Conservation (phyloP, 73 alveolate species). For the Paramecium biaurelia region DNA sequence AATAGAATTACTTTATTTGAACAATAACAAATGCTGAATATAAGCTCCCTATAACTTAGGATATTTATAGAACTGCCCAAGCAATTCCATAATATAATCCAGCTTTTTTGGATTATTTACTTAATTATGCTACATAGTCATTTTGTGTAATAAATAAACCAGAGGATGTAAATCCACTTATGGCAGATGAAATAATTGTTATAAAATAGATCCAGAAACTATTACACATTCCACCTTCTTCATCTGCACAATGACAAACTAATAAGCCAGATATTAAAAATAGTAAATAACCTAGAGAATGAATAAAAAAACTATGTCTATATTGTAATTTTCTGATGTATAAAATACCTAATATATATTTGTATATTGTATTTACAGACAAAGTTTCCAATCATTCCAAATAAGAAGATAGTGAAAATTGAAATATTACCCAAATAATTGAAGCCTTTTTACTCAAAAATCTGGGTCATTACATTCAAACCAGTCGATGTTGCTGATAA, state of each 20-base stretch:
- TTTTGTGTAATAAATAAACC: conserved; percentile 2
- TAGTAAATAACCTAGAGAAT: conserved; percentile 19
- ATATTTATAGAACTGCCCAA: not conserved
- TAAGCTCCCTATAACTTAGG: not conserved
- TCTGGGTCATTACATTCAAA: not conserved
- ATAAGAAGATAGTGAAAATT: not conserved
- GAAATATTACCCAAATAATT: not conserved
- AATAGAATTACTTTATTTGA: not conserved
- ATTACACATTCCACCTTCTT: not conserved
- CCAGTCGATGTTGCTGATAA: not conserved
- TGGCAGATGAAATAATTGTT: not conserved
- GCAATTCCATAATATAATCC: not conserved
- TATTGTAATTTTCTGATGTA: not conserved
- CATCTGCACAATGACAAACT: not conserved
- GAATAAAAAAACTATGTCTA: not conserved
- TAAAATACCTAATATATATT: not conserved
- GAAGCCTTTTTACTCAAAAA: not conserved
- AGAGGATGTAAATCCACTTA: conserved; percentile 26
- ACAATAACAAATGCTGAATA: conserved; percentile 6
- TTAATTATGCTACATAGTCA: not conserved
- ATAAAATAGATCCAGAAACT: not conserved
- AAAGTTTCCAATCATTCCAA: not conserved
- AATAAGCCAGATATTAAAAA: not conserved
- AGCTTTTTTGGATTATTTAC: not conserved
- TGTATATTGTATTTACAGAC: not conserved